Evolutionary conservation across 73 alveolate species (phyloP), one percentile per base, ranked within the genome.

Genomic region (Paramecium biaurelia): DNA sequence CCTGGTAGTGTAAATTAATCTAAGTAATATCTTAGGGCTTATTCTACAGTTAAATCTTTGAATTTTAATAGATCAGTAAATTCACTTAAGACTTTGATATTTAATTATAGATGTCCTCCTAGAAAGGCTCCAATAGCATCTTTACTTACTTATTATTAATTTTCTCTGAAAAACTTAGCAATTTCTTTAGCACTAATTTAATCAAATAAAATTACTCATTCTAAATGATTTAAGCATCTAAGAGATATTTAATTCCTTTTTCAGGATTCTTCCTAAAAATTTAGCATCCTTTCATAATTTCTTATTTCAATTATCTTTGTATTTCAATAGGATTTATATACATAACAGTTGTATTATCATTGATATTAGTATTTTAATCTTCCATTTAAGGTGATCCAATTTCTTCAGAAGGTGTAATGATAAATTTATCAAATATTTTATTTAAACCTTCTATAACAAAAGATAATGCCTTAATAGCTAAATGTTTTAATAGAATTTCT

Each of bases 111-210:
- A 28, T 89, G 92, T 24, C 94, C 94, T 30, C 94, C 94, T 15
- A 89, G 15, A 45, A 70, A 89, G 68, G 76, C 89, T 70, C 94
- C 94, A 21, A 89, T 63, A 12, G 85, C 59, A 89, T 89, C 94
- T 49, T 89, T 89, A 45, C 85, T 42, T 6, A 89, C 15, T 70
- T 76, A 47, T 5, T n/a, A 67, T 37, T 32, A 34, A 53, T 53
- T 89, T 70, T 89, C 94, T 10, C 85, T 89, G 9, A 89, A 70
- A 18, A 89, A 89, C 15, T 89, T 89, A 14, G 94, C 94, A 14
- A 89, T 89, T 20, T 82, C 94, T 26, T 63, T 76, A 7, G 86
- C 89, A 86, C 85, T 76, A 67, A 41, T 12, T 74, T 74, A 37
- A 34, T 34, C 1, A 28, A 74, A 37, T n/a, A 37, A 53, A 34